Evolutionary conservation across 768 basidiomycete genomes (phyloP).

Genomic region (Paxillus involutus): DNA sequence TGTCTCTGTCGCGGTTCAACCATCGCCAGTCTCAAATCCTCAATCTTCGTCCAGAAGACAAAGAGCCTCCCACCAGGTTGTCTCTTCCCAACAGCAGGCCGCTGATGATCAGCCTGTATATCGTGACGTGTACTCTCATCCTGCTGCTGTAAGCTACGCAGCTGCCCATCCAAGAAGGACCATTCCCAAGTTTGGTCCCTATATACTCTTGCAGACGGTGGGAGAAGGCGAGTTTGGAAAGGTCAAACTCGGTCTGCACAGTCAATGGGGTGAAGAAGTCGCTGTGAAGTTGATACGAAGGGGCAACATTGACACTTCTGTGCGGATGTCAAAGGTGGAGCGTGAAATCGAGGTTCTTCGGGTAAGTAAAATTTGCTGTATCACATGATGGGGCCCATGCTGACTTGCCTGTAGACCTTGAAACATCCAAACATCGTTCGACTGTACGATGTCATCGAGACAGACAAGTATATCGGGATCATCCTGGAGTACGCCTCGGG

Average conservation of each 20-base stretch:
- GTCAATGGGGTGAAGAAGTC: conserved; percentile 95
- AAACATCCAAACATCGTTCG: conserved; percentile 99
- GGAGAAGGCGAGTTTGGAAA: conserved; percentile 99
- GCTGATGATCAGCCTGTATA: conserved; percentile 48
- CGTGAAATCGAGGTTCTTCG: conserved; percentile 96
- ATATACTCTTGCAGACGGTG: conserved; percentile 91
- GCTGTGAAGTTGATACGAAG: conserved; percentile 96
- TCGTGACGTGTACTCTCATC: conserved; percentile 81
- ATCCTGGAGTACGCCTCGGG: conserved; percentile 98
- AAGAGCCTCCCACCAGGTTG: conserved; percentile 73
- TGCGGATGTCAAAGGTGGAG: conserved; percentile 93
- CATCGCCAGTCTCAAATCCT: conserved; percentile 43
- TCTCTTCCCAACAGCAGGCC: conserved; percentile 49
- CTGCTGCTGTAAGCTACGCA: conserved; percentile 80
- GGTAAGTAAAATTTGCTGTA: conserved; percentile 48
- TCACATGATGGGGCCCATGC: background rate
- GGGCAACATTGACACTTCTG: conserved; percentile 84
- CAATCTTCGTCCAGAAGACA: conserved; percentile 52
- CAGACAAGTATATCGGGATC: conserved; percentile 99
- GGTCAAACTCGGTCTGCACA: conserved; percentile 96
- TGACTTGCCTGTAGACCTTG: conserved; percentile 58
- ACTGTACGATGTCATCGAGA: conserved; percentile 97
- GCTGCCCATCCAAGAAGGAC: conserved; percentile 81
- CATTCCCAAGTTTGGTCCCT: conserved; percentile 93
- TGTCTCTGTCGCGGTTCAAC: conserved; percentile 56